phyloP scores from a whole-genome alignment of 2,329 filamentous ascomycete species.

The Fusarium sororula region DNA sequence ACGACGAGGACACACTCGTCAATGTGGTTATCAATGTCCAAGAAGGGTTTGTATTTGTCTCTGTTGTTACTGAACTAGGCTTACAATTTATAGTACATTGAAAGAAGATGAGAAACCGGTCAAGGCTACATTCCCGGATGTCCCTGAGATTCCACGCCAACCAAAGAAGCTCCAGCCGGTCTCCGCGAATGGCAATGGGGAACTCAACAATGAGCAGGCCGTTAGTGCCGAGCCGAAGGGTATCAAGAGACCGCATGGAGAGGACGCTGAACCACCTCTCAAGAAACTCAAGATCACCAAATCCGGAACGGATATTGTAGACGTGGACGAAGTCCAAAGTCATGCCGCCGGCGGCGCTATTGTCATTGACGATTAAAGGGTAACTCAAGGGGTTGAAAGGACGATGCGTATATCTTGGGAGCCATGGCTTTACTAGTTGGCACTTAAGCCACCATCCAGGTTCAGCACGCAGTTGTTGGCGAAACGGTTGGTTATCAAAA shows the following conservation, averaged over 20 bases:
- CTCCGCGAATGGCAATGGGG: slow-evolving; percentile 52
- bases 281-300: slow-evolving; percentile 61
- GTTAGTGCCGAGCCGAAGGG: slow-evolving; percentile 47
- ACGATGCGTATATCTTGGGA: slow-evolving; percentile 12
- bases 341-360: slow-evolving; percentile 65
- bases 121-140: slow-evolving; percentile 55
- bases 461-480: slow-evolving; percentile 89
- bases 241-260: slow-evolving; percentile 58
- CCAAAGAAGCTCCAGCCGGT: slow-evolving; percentile 53
- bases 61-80: slow-evolving; percentile 8
- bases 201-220: slow-evolving; percentile 56
- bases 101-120: slow-evolving; percentile 64
- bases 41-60: slow-evolving; percentile 60
- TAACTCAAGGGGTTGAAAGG: neutral
- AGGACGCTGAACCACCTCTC: slow-evolving; percentile 52
- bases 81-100: slow-evolving; percentile 51
- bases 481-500: slow-evolving; percentile 80
- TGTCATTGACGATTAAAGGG: slow-evolving; percentile 67
- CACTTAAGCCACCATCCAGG: slow-evolving; percentile 84
- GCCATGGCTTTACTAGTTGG: slow-evolving; percentile 54
- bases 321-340: slow-evolving; percentile 56
- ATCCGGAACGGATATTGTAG: slow-evolving; percentile 53
- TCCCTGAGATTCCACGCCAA: slow-evolving; percentile 62
- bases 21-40: slow-evolving; percentile 80
- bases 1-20: slow-evolving; percentile 77